Evolutionary conservation across 306 rosid genomes (phyloP), one percentile per base, ranked within the genome.

Genomic region (Pachyrhizus erosus): DNA sequence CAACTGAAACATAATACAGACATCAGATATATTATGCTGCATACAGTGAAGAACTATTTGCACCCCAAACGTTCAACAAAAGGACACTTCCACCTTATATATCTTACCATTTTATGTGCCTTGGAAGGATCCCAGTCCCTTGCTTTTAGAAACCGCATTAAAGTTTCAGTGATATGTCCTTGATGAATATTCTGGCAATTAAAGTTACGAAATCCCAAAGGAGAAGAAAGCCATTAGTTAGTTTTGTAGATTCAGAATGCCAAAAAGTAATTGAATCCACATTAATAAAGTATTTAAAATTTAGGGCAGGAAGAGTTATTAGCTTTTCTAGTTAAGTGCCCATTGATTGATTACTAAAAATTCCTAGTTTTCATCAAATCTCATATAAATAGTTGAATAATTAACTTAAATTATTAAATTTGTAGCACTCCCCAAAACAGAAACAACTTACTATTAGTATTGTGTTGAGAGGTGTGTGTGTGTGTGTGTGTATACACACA

Each of bases 131-230:
- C 89, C 87, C 92, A 84, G 2, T 93, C 98, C 86, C 99, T 92
- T 69, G 99, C 99, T 89, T 84, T 96, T 4, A 96, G 94, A 80
- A 96, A 96, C 6, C 99, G 96, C 26, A 55, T 62, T 57, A 91
- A 77, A 37, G 91, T 91, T 87, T 91, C 92, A 29, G 84, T 66
- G 72, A 81, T 33, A 77, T 86, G 65, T 77, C 97, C 98, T 90
- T 91, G 94, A 88, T 91, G 98, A 84, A 95, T 88, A 90, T 93
- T 91, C 98, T 94, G 88, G 18, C 42, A 74, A 83, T 72, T 70
- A 73, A 66, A 54, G 78, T 79, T 62, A 57, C 10, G 29, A 45
- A 78, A 29, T 66, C 62, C 71, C 26, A 42, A 66, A 51, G 67
- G 82, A 62, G 42, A 67, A 24, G 17, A 70, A 37, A 69, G 71